These are phyloP conservation scores for Lyophyllum semitale DNA, from an alignment of 768 basidiomycete species.

Conservation along the genomic window DNA sequence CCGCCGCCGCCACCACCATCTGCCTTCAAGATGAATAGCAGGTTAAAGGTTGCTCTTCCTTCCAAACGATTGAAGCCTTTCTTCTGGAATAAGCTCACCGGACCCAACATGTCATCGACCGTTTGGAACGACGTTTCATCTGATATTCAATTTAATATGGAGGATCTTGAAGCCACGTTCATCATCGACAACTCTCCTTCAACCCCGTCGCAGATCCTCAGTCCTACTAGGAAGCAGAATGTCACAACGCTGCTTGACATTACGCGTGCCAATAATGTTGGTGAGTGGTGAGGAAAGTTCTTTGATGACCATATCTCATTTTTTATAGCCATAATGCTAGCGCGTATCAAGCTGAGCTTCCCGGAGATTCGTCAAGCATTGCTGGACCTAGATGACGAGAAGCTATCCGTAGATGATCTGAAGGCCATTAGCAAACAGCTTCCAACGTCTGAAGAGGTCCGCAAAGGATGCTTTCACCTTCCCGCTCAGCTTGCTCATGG, in stretches of 20 bases:
- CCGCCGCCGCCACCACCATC: conserved; percentile 42
- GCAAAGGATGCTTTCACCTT: conserved; percentile 5
- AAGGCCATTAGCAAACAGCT: conserved; percentile 72
- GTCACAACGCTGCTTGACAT: conserved; percentile 77
- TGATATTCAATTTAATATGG: conserved; percentile 51
- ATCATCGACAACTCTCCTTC: conserved; percentile 50
- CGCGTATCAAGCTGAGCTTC: conserved; percentile 66
- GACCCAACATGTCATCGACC: conserved; percentile 42
- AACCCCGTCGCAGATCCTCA: conserved; percentile 43
- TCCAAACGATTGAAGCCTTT: conserved; percentile 75
- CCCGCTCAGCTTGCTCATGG: not conserved
- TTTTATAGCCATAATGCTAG: conserved; percentile 77
- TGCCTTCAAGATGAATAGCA: conserved; percentile 32
- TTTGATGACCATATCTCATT: not conserved
- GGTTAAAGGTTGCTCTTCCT: conserved; percentile 41
- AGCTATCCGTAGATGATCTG: conserved; percentile 72
- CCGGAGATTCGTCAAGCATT: conserved; percentile 71
- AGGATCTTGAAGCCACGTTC: conserved; percentile 78
- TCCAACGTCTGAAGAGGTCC: conserved; percentile 82
- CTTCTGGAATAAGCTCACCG: conserved; percentile 86
- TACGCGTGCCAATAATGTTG: conserved; percentile 82
- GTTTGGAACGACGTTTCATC: conserved; percentile 70
- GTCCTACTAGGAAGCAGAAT: conserved; percentile 53
- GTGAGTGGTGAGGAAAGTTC: conserved; percentile 36
- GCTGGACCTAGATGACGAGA: conserved; percentile 69